Base-by-base conservation (phyloP, 768 basidiomycete species). In the button mushroom (Agaricus bisporus) region DNA sequence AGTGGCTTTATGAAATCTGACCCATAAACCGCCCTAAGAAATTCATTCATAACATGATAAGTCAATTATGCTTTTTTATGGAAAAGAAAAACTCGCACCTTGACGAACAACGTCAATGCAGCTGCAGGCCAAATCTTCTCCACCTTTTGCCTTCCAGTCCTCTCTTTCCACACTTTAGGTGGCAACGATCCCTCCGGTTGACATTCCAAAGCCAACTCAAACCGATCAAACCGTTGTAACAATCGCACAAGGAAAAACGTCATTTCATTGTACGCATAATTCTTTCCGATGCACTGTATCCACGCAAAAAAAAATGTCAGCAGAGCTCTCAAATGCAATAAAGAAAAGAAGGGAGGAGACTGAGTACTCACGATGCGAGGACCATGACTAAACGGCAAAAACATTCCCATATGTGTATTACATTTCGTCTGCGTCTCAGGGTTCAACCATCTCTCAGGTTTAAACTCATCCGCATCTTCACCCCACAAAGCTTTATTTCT, bases 381-480 rank as follows among this genome's bases (percentile, higher is more conserved):
- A 0, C 87, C 87, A 26, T 80, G 82, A 61, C 85, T 86, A 64
- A 90, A 90, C 12, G 87, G 86, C 15, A 79, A 73, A 65, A 78
- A 90, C 73, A 88, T 87, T 56, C 80, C 76, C 1, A 87, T 83
- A 60, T 84, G 83, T 1, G 75, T 66, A 17, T 75, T 76, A 58
- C 78, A 79, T 51, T 62, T 70, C 2, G 73, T 70, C 17, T 83
- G 50, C n/a, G 80, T 72, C 28, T 68, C 69, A 0, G 79, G 75
- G 37, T 86, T 77, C 5, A 88, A 68, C 90, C 90, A 93, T 38
- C 90, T 75, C 29, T 88, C 83, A 5, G 88, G 88, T 51, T 86
- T 79, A 63, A 91, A 93, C n/a, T 74, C 75, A 60, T 88, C 78
- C 0, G 88, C 88, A 56, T 91, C 86, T 0, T 71, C 60, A 2